Base-by-base conservation (phyloP, 805 yeast species). In the Kazachstania kunashirensis region DNA sequence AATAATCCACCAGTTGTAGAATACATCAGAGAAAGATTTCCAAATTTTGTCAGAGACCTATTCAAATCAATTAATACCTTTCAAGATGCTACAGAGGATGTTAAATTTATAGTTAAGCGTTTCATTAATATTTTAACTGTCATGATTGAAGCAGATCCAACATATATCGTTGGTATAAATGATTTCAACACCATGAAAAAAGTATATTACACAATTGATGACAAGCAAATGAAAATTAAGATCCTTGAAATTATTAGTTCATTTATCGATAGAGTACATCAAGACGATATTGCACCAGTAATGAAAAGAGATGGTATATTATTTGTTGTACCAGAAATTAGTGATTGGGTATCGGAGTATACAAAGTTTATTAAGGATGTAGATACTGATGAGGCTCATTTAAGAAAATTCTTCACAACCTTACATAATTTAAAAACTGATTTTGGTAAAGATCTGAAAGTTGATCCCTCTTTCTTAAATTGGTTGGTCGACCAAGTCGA, bases 1-100 rank as follows among this genome's bases (percentile, higher is more conserved):
- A 85, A 85, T 53, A 86, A 86, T 52, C 76, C 75, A 2, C 71
- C 70, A 2, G 85, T 86, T 0, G 44, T 68, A 2, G 55, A 56
- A 2, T 64, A 64, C 37, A 59, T 70, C 11, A 50, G 48, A 28
- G 40, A 27, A 6, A 29, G 37, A 6, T 55, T 59, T 38, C 71
- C 77, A 0, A 18, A 24, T 9, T 55, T 57, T 35, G 51, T 67
- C 14, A 72, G 69, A 42, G 40, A 43, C 2, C 42, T 59, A 7
- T 52, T 74, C 46, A 32, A 31, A 8, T n/a, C 16, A 14, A 10
- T 32, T 16, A 27, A 24, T n/a, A 14, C 5, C 7, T 10, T 17
- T 12, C 5, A 24, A 14, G 23, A 32, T 13, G 26, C 16, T 12
- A 25, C 31, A 2, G 39, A 31, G 13, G 19, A 33, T 8, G 28